These are phyloP conservation scores for Pseudogymnoascus sp. DNA, from an alignment of 2,329 filamentous ascomycete genomes.

Conservation along the genomic window DNA sequence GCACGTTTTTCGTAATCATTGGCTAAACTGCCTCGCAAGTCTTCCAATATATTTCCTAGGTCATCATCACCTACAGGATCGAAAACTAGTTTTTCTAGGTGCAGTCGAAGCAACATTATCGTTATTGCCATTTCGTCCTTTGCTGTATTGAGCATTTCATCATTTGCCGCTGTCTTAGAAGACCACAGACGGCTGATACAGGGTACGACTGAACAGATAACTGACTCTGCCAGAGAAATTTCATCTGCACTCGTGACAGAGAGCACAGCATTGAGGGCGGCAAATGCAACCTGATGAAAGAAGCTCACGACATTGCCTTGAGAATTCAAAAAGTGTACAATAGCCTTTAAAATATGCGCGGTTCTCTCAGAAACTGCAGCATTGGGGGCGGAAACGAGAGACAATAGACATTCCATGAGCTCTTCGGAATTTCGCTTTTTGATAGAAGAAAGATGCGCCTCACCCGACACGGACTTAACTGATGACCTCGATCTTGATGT, in stretches of 20 bases:
- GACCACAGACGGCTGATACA: slow-evolving; percentile 71
- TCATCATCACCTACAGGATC: slow-evolving; percentile 29
- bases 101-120: slow-evolving; percentile 56
- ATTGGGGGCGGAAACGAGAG: slow-evolving; percentile 56
- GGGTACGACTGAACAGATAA: slow-evolving; percentile 54
- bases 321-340: slow-evolving; percentile 53
- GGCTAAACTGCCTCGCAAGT: slow-evolving; percentile 63
- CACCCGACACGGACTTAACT: slow-evolving; percentile 25
- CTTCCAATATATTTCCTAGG: slow-evolving; percentile 42
- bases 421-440: slow-evolving; percentile 39
- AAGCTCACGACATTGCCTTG: slow-evolving; percentile 50
- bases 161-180: slow-evolving; percentile 53
- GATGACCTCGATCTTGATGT: slow-evolving; percentile 21
- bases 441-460: slow-evolving; percentile 17
- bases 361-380: slow-evolving; percentile 54
- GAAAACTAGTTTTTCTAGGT: slow-evolving; percentile 48
- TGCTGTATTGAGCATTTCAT: slow-evolving; percentile 47
- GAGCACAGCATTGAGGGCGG: slow-evolving; percentile 64
- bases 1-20: slow-evolving; percentile 66
- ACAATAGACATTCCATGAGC: slow-evolving; percentile 56
- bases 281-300: slow-evolving; percentile 65
- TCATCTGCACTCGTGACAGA: slow-evolving; percentile 59
- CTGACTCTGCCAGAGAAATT: slow-evolving; percentile 48
- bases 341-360: slow-evolving; percentile 44
- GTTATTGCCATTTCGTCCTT: slow-evolving; percentile 71